Base-by-base conservation (phyloP, 495 filamentous ascomycete species). In the Aspergillus mulundensis region DNA sequence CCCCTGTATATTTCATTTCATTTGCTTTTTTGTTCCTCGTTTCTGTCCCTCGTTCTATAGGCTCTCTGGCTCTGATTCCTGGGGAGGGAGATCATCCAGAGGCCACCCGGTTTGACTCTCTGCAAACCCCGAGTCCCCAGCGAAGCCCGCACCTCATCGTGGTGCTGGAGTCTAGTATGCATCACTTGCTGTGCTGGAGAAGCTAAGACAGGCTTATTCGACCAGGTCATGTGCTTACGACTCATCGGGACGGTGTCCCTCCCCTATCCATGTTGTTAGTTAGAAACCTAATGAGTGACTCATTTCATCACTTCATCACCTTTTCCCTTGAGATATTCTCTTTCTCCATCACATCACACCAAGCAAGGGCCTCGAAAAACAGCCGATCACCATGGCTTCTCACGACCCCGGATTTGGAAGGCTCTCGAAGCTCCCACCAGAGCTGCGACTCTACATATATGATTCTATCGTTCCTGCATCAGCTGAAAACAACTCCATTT, bases 371-470 rank as follows among this genome's bases (percentile, higher is more conserved):
- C n/a, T n/a, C n/a, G n/a, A n/a, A n/a, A n/a, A n/a, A n/a, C n/a
- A n/a, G n/a, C n/a, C n/a, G n/a, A n/a, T n/a, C n/a, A n/a, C n/a
- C n/a, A n/a, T n/a, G n/a, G n/a, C n/a, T n/a, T n/a, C n/a, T n/a
- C n/a, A n/a, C 28, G 25, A 44, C 46, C 18, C 50, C 15, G 38
- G 40, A 3, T 15, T 53, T 3, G 50, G 38, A 28, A 42, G 11
- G 21, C 40, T 57, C 14, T 12, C 23, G 21, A 48, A 41, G 16
- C 39, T 50, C 15, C 54, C 54, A 21, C 45, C 46, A 14, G 41
- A 38, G 25, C 38, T 49, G 20, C 44, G 36, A 15, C 46, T 57
- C 18, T 41, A 23, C 38, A 53, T 53, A 1, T 53, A 21, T 14
- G 50, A 53, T 16, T 50, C n/a, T n/a, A n/a, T 30, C 30, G 7